Base-by-base conservation (phyloP, 306 rosid species). In the Echinosophora koreensis region DNA sequence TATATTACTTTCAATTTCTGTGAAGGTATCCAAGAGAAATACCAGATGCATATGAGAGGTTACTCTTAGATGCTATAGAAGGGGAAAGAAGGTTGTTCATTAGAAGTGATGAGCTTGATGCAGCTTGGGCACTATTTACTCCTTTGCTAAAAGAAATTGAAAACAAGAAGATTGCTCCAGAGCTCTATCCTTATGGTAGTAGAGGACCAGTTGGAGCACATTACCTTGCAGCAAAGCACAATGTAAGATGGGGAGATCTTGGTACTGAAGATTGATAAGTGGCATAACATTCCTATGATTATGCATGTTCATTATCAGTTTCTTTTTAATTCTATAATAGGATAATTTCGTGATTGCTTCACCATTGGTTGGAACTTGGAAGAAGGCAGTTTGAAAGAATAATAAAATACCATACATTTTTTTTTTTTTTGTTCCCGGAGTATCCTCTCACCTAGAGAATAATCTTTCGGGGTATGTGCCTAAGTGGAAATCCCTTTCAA, bases 121-220 rank as follows among this genome's bases (percentile, higher is more conserved):
- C 98, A 28, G 97, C 99, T 41, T 95, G 99, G 99, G 72, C 87
- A 13, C 79, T 95, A 51, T 95, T 95, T 91, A 90, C 96, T 8
- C 99, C 97, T 50, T 68, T 95, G 88, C 85, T 95, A 55, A 90
- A 90, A 49, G 97, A 95, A 76, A 88, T 95, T n/a, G 99, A 92
- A 78, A 79, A 79, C 73, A 92, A 87, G 82, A 95, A 83, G 91
- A 87, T 95, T 74, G 90, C 84, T 62, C 98, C 98, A 3, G 98
- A 95, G 86, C 97, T 95, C 58, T 95, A 92, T 77, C 97, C 98
- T 34, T 83, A 89, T 38, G 98, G 98, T 47, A 95, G 98, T 71
- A 77, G 98, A 83, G 98, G 98, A 65, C 98, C 98, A 0, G 90
- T 95, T 41, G 98, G 98, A 74, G 92, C 97, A 13, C 97, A 95